phyloP scores from a whole-genome alignment of 805 yeast genomes.

The Saccharomyces mikatae region DNA sequence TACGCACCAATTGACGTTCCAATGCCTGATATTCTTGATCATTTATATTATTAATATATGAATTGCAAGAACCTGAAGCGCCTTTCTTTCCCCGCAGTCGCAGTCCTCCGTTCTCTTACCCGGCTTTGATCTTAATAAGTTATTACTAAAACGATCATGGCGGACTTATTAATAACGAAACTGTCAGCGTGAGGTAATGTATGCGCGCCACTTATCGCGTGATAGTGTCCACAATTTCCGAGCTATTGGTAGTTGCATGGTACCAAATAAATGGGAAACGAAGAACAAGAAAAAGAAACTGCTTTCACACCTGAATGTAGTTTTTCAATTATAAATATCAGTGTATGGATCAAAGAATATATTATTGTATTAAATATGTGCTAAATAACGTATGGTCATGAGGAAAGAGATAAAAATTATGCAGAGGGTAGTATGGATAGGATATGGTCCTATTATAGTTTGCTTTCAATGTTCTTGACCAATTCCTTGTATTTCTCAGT shows the following conservation, averaged over 20 bases:
- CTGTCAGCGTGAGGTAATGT: background rate
- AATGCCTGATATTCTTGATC: background rate
- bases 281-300: too few species aligned
- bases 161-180: background rate
- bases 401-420: background rate
- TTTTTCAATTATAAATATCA: background rate
- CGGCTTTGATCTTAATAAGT: background rate
- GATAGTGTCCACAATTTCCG: background rate
- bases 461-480: slow-evolving; percentile 39
- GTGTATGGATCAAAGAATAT: background rate
- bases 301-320: background rate
- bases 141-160: background rate
- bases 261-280: too few species aligned
- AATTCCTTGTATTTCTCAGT: slow-evolving; percentile 85
- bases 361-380: background rate
- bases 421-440: background rate
- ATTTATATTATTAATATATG: background rate
- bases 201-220: background rate
- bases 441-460: background rate
- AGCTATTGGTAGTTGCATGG: background rate
- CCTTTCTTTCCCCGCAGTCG: background rate
- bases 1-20: background rate
- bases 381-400: background rate
- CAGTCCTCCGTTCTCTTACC: background rate
- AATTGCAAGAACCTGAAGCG: background rate